Evolutionary conservation across 2,329 filamentous ascomycete species (phyloP), one percentile per base, ranked within the genome.

Genomic region (Fusarium pininemorale): DNA sequence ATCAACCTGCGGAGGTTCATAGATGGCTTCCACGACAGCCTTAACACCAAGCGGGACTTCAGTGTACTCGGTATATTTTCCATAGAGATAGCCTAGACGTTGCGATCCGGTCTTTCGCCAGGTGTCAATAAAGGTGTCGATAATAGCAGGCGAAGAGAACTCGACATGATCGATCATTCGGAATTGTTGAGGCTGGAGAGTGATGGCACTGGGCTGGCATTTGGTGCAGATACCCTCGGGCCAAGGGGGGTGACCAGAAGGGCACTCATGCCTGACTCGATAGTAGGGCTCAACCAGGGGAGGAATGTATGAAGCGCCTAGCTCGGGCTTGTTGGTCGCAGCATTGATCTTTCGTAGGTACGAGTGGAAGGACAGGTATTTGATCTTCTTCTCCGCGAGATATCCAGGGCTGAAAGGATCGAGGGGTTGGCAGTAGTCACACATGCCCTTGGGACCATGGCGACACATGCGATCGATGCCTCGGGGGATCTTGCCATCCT

Each of bases 161-260:
- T 99, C 97, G 72, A 99, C 96, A 81, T 99, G 96, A 79, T 99
- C 96, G 7, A 99, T 95, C 94, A 96, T 98, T 58, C 96, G 94
- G 82, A 96, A 99, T 26, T 92, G 88, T 82, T 99, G 96, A 10
- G 95, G 94, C 80, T 98, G 95, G 60, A 99, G 85, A 16, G 94
- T 98, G 80, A 99, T 99, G 63, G 96, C 96, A 74, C 96, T 98
- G 13, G 96, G 96, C 80, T 99, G 97, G 78, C 96, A 99, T 82
- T 98, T 99, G 66, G 94, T 97, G 85, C 96, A 99, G 75, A 99
- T 98, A 22, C 96, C 96, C 77, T 97, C 95, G 7, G 96, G 96
- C 91, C 96, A 99, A 47, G 92, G 90, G 24, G 95, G 92, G 83
- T 99, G 96, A 5, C 96, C 96, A 0, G 95, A 95, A 1, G 97